These are phyloP conservation scores for Candida sp. DNA, from an alignment of 1,139 yeast species.

Conservation along the genomic window DNA sequence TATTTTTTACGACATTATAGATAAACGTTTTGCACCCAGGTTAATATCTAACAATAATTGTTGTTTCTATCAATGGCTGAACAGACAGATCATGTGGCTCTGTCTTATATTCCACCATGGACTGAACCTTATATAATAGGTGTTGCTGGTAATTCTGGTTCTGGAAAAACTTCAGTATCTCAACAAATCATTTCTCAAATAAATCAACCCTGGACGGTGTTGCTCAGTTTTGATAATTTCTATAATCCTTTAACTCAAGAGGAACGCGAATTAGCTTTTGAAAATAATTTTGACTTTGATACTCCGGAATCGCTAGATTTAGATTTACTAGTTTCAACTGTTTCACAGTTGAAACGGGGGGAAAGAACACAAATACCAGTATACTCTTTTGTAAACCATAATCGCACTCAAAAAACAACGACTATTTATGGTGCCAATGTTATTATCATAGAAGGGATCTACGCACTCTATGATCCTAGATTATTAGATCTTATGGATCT, in stretches of 20 bases:
- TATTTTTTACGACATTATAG: no score
- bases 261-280: conserved; percentile 62
- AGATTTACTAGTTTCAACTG: conserved; percentile 63
- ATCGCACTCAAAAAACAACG: conserved; percentile 62
- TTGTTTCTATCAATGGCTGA: no score
- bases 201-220: conserved; percentile 95
- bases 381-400: conserved; percentile 77
- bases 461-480: conserved; percentile 72
- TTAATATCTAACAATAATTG: no score
- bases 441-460: conserved; percentile 87
- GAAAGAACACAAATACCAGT: conserved; percentile 70
- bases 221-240: conserved; percentile 87
- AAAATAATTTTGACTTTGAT: conserved; percentile 77
- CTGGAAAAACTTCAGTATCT: conserved; percentile 94
- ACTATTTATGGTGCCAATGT: conserved; percentile 96
- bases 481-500: conserved; percentile 76
- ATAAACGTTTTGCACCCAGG: no score
- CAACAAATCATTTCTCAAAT: conserved; percentile 75
- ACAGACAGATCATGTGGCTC: no score
- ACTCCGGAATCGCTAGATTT: conserved; percentile 79
- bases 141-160: conserved; percentile 91
- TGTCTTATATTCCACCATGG: conserved; percentile 83
- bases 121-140: conserved; percentile 94
- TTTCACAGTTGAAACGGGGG: conserved; percentile 59
- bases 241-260: conserved; percentile 69